Percentiles rank a stretch among this genome's conserved stretches.
Evolutionary conservation across 108 stramenopile genomes (phyloP).

Genomic region (Cyclostephanos tholiformis): DNA sequence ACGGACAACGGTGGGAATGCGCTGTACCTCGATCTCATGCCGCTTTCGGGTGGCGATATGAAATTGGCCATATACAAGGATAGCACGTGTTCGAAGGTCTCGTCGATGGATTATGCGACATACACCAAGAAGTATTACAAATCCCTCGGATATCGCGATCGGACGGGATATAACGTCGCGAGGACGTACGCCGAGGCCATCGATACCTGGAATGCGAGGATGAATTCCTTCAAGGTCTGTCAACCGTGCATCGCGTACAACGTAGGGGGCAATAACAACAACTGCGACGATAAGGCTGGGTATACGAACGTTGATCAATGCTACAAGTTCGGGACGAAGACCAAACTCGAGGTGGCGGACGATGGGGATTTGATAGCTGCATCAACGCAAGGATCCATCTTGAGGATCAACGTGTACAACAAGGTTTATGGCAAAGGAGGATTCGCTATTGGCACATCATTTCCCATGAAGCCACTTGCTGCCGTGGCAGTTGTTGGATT

Average conservation of each 20-base stretch:
- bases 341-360: conserved; percentile 9
- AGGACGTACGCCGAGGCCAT: conserved; percentile 1
- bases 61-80: conserved; percentile 33
- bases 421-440: conserved; percentile 25
- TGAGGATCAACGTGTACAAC: conserved; percentile 16
- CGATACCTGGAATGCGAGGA: conserved; percentile 30
- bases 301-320: conserved; percentile 43
- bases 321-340: conserved; percentile 43
- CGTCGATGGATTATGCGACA: conserved; percentile 7
- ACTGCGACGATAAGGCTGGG: conserved; percentile 41
- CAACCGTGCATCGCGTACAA: conserved; percentile 43
- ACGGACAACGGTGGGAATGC: conserved; percentile 30
- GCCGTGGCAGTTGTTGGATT: too few relatives aligned
- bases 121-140: conserved; percentile 19
- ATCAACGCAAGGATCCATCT: conserved; percentile 28
- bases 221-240: conserved; percentile 37
- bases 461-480: too few relatives aligned
- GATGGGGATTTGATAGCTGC: conserved; percentile 18
- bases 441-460: not conserved
- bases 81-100: conserved; percentile 11
- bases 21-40: conserved; percentile 15
- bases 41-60: conserved; percentile 34
- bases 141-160: conserved; percentile 9
- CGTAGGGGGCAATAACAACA: conserved; percentile 25
- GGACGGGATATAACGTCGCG: conserved; percentile 11